Evolutionary conservation across 495 filamentous ascomycete species (phyloP), one percentile per base, ranked within the genome.

Genomic region (Aspergillus sparsus): DNA sequence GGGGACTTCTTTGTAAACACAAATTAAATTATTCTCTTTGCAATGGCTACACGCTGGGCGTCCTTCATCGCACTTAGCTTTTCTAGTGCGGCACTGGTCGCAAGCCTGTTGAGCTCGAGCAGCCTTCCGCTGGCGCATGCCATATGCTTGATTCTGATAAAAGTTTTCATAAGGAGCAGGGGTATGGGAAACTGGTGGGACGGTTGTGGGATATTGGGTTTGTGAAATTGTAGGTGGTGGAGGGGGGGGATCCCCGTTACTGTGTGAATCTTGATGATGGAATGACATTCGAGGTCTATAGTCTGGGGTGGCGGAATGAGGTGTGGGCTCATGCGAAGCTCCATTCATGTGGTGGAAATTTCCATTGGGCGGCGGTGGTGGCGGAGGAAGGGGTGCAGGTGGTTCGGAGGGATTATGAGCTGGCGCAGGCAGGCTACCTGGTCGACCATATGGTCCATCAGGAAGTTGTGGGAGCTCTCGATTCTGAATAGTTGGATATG

Each of bases 11-110:
- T 83, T 82, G 59, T 86, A 86, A 21, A 83, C 78, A 65, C 83
- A 86, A 49, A 66, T 63, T 45, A 83, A 66, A 50, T 70, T 76
- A 27, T 83, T 83, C 58, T 86, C 83, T 54, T 79, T 83, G 70
- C 83, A 86, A 62, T 83, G 81, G 50, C 82, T 82, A 66, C 83
- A 86, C 37, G 74, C 68, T 0, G 83, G 83, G 44, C 83, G 77
- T 33, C 83, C 82, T 66, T 86, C 83, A 46, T 86, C 83, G 57
- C 83, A 86, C 64, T 86, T 86, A n/a, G 83, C 83, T 63, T 86
- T 86, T 57, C 83, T 76, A 16, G 81, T 72, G 62, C 83, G 81
- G 65, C 83, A 86, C 67, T 82, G 81, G 61, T 86, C 83, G 59
- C 83, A 86, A 31, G 83, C 83, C 71, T 80, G 77, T 49, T 68